A percentile compares a stretch with the other conserved stretches of the same genome.
Evolutionary conservation across 441 rosid species (phyloP).

Genomic region (Gossypium gossypioides): DNA sequence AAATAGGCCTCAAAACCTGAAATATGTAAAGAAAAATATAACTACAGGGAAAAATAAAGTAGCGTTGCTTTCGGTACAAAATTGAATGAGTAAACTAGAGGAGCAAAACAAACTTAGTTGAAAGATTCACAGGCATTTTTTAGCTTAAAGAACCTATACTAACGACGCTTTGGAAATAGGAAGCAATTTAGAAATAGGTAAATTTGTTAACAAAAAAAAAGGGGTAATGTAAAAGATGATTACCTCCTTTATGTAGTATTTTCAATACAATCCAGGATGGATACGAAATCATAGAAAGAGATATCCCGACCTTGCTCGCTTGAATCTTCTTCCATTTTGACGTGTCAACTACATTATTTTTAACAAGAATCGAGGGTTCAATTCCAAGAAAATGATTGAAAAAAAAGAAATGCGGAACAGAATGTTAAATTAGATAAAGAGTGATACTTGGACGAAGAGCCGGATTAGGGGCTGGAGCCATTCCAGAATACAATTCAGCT

Average conservation of each 20-base stretch:
- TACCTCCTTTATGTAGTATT: constrained; percentile 44
- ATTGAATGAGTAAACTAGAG: background rate
- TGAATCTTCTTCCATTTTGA: constrained; percentile 60
- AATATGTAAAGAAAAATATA: background rate
- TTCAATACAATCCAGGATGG: constrained; percentile 51
- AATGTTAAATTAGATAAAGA: background rate
- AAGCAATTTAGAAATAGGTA: background rate
- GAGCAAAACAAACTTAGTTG: background rate
- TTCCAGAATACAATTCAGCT: constrained; percentile 9
- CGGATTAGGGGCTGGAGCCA: constrained; percentile 19
- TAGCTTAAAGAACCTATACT: background rate
- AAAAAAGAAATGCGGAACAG: background rate
- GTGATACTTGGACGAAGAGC: constrained; percentile 21
- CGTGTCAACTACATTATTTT: constrained; percentile 26
- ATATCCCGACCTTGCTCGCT: constrained; percentile 40
- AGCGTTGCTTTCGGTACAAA: background rate
- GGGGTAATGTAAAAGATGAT: background rate
- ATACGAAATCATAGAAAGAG: constrained; percentile 39
- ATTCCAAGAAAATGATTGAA: background rate
- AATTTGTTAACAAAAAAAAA: background rate
- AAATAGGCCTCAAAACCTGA: constrained; percentile 76
- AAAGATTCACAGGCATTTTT: background rate
- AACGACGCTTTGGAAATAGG: background rate
- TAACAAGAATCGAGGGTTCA: background rate
- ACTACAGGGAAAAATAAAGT: background rate